Conservation (phyloP, 768 basidiomycete species). For the Auriscalpium vulgare region DNA sequence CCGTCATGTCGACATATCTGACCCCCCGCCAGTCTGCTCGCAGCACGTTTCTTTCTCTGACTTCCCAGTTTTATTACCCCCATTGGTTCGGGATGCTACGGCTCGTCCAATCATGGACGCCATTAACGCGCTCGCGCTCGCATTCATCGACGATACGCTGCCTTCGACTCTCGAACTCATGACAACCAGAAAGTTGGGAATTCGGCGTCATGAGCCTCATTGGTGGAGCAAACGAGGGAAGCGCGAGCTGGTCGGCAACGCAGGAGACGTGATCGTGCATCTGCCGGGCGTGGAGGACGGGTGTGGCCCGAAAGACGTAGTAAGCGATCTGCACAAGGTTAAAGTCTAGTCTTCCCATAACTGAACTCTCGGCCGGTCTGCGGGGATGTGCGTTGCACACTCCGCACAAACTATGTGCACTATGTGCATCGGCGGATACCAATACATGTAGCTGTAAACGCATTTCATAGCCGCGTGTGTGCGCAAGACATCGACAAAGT, state of each 20-base stretch:
- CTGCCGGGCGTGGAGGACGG: background rate
- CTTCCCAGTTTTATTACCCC: slow-evolving; percentile 16
- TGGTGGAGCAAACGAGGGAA: slow-evolving; percentile 4
- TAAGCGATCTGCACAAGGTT: background rate
- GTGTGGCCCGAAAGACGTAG: background rate
- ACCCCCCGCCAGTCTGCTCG: slow-evolving; percentile 13
- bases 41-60: slow-evolving; percentile 23
- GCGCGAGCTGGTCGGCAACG: slow-evolving; percentile 1
- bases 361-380: too few species aligned
- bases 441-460: too few species aligned
- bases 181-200: slow-evolving; percentile 9
- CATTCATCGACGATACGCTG: slow-evolving; percentile 16
- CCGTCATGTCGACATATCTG: background rate
- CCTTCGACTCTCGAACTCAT: slow-evolving; percentile 6
- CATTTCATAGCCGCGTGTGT: too few species aligned
- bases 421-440: too few species aligned
- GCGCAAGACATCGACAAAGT: too few species aligned
- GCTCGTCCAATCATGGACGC: slow-evolving; percentile 12
- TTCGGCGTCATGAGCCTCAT: slow-evolving; percentile 2
- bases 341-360: too few species aligned
- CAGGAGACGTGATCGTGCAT: slow-evolving; percentile 10
- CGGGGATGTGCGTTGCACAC: too few species aligned
- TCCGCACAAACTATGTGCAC: too few species aligned
- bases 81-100: slow-evolving; percentile 3
- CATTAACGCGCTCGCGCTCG: slow-evolving; percentile 14